Conservation (phyloP, 2,329 filamentous ascomycete genomes). For the Botrytis elliptica region DNA sequence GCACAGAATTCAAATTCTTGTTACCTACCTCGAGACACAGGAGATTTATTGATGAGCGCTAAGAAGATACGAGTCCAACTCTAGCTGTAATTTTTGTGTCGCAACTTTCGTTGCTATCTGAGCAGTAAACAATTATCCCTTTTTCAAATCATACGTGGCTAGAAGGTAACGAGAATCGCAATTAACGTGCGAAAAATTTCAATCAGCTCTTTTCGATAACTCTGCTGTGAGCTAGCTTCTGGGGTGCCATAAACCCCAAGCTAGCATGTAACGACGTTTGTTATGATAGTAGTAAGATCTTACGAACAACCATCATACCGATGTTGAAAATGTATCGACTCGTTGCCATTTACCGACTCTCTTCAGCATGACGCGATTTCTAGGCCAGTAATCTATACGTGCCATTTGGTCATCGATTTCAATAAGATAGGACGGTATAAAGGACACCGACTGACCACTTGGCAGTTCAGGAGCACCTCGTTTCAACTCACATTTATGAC, state of each 20-base stretch:
- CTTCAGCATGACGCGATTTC: background rate
- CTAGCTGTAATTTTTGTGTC: no score
- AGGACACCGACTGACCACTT: background rate
- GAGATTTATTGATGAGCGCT: no score
- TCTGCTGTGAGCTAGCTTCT: background rate
- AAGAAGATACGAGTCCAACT: no score
- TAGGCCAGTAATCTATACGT: background rate
- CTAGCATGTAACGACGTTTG: background rate
- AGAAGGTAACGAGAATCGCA: no score
- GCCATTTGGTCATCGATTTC: background rate
- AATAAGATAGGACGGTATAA: background rate
- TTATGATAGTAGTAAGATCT: background rate
- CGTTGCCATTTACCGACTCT: rapidly evolving
- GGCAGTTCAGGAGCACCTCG: rapidly evolving
- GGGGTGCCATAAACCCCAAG: background rate
- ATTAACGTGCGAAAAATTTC: no score
- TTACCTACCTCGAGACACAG: no score
- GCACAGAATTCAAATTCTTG: no score
- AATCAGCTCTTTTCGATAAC: background rate
- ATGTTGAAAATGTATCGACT: no score
- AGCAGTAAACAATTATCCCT: no score
- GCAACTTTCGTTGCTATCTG: no score
- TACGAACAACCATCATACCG: rapidly evolving
- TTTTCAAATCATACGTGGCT: no score
- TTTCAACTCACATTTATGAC: background rate